These are phyloP conservation scores for Aphanocladium album DNA, from an alignment of 2,329 filamentous ascomycete species.

Conservation along the genomic window DNA sequence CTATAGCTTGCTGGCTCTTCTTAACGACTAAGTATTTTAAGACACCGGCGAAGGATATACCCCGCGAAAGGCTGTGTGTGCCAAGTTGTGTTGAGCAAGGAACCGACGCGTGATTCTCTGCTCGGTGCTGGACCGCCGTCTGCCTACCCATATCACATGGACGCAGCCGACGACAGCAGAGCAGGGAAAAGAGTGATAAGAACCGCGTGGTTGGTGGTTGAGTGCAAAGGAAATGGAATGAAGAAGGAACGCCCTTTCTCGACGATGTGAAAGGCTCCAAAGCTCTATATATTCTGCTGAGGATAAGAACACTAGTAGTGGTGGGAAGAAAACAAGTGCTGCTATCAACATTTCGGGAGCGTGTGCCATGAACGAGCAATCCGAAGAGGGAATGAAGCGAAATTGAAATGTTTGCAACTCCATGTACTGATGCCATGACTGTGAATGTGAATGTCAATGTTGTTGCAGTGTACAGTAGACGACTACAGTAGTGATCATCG, in stretches of 20 bases:
- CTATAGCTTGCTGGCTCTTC: constrained; percentile 32
- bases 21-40: constrained; percentile 28
- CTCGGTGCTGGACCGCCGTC: neutral
- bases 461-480: no score
- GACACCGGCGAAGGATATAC: constrained; percentile 40
- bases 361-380: constrained; percentile 1
- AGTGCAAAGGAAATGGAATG: constrained; percentile 9
- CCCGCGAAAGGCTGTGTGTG: constrained; percentile 33
- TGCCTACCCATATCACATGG: neutral
- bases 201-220: constrained; percentile 12
- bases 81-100: constrained; percentile 14
- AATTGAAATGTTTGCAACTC: constrained; percentile 2
- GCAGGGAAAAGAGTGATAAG: constrained; percentile 10
- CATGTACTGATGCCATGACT: neutral
- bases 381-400: constrained; percentile 6
- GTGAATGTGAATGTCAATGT: neutral
- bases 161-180: neutral
- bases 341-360: constrained; percentile 2
- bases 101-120: constrained; percentile 10
- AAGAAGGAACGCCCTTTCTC: constrained; percentile 4
- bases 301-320: constrained; percentile 10
- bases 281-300: constrained; percentile 5
- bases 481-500: no score
- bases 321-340: constrained; percentile 5
- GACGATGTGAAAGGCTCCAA: neutral